Evolutionary conservation across 1,284 basidiomycete genomes (phyloP), one percentile per base, ranked within the genome.

Genomic region (Fomes fomentarius): DNA sequence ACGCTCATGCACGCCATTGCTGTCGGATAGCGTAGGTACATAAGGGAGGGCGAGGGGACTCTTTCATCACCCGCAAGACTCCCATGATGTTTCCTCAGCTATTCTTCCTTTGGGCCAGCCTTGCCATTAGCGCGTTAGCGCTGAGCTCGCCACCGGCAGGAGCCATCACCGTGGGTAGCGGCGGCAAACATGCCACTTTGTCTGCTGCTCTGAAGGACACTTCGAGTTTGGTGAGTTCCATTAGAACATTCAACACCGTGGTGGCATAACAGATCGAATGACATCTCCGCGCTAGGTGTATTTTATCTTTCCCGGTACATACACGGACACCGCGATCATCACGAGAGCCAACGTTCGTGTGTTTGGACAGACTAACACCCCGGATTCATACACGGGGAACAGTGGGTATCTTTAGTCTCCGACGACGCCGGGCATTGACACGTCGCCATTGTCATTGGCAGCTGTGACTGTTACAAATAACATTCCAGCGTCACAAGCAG

Each of bases 271-370:
- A 39, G 44, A 50, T 34, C 31, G 30, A 31, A 4, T 50, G 45
- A 43, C 40, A 14, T 35, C 3, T 30, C 26, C 38, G 34, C 28
- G n/a, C 3, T 67, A 72, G 51, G 69, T 74, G 6, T 80, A 83
- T 54, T 84, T 83, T 70, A 76, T 84, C 33, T 82, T 73, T 59
- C 74, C 81, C 12, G 81, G 81, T 7, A 82, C 76, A 3, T 84
- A 83, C 64, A 71, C 67, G 10, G 82, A 79, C 52, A 81, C 82
- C 60, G 76, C 82, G 4, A 70, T 75, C 50, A 81, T 84, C 55
- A 76, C 75, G 14, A 77, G 81, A 24, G 53, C 62, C n/a, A 65
- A 65, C 24, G 57, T 66, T 22, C 64, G 57, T 22, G 63, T 69
- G 57, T 62, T 61, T 37, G 56, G 57, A 3, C 57, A 65, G 54